Evolutionary conservation across 2,329 filamentous ascomycete species (phyloP), one percentile per base, ranked within the genome.

Genomic region (Rachicladosporium sp.): DNA sequence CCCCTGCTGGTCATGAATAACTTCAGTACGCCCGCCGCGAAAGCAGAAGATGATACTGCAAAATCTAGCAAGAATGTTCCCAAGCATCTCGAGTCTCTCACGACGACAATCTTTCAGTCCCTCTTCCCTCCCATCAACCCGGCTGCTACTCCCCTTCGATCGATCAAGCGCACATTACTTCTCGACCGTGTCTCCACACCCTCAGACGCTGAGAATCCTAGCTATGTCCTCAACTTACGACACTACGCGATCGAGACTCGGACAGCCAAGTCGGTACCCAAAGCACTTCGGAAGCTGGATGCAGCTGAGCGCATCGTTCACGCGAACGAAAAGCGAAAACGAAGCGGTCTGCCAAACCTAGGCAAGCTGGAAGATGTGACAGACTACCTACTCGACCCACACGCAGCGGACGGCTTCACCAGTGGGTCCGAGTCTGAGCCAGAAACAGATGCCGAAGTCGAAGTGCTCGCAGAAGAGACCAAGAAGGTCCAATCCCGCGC

Each of bases 1-100:
- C 91, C 91, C 46, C 65, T 96, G 76, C 74, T 98, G 33, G 91
- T 98, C 49, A 96, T 98, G 91, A 98, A 98, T 67, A 95, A 94
- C 62, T 94, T 98, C 62, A 75, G 76, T 31, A 80, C 78, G 3
- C 23, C 23, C 23, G 23, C 23, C 2, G 63, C 36, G 4, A 45
- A 48, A 58, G 64, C 41, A 59, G 46, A 66, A 27, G 56, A 71
- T 33, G 40, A 41, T 15, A 45, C 46, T 12, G 49, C 46, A 23
- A 46, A 49, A 35, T 73, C 78, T 42, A 63, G 74, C 23, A 73
- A 71, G 42, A 45, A 51, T 36, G 79, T 93, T n/a, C 87, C 89
- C 4, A 93, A 86, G 57, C 88, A 95, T 51, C 82, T 98, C 55
- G 91, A 98, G 64, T 81, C 82, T 15, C 78, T 98, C 27, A 80